Evolutionary conservation across 805 yeast genomes (phyloP).

Genomic region (Debaryomyces maramus): DNA sequence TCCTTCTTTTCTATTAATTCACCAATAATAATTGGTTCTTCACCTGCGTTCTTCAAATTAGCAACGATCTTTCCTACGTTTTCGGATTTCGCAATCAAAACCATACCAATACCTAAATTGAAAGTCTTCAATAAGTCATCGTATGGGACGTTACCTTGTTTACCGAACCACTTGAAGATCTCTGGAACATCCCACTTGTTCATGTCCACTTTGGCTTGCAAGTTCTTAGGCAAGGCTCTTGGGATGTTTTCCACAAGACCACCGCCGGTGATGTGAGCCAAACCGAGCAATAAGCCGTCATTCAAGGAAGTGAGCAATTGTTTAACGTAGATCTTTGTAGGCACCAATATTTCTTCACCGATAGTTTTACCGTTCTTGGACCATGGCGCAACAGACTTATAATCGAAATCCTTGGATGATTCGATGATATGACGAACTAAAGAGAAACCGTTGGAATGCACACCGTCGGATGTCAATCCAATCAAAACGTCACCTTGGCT

Average conservation of each 20-base stretch:
- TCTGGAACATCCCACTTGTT: conserved; percentile 80
- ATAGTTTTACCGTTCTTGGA: conserved; percentile 58
- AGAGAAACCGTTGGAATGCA: conserved; percentile 96
- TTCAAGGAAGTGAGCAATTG: conserved; percentile 76
- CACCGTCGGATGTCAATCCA: conserved; percentile 89
- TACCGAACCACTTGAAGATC: conserved; percentile 92
- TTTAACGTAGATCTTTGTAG: conserved; percentile 93
- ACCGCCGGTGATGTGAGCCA: conserved; percentile 98
- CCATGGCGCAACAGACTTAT: conserved; percentile 86
- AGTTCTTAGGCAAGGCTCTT: conserved; percentile 79
- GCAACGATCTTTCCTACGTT: conserved; percentile 59
- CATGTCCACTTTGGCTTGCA: conserved; percentile 82
- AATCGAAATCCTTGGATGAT: conserved; percentile 66
- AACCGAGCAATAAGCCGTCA: conserved; percentile 71
- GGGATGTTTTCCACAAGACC: conserved; percentile 96
- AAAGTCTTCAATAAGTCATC: conserved; percentile 85
- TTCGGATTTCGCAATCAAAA: conserved; percentile 70
- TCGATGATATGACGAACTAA: conserved; percentile 90
- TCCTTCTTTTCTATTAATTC: conserved; percentile 34
- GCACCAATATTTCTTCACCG: conserved; percentile 83
- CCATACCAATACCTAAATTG: conserved; percentile 97
- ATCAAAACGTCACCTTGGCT: conserved; percentile 74
- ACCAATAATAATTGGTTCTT: conserved; percentile 61
- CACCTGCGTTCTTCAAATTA: conserved; percentile 63
- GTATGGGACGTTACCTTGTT: conserved; percentile 85